Conservation (phyloP, 1,139 yeast genomes). For the Lodderomyces elongisporus region DNA sequence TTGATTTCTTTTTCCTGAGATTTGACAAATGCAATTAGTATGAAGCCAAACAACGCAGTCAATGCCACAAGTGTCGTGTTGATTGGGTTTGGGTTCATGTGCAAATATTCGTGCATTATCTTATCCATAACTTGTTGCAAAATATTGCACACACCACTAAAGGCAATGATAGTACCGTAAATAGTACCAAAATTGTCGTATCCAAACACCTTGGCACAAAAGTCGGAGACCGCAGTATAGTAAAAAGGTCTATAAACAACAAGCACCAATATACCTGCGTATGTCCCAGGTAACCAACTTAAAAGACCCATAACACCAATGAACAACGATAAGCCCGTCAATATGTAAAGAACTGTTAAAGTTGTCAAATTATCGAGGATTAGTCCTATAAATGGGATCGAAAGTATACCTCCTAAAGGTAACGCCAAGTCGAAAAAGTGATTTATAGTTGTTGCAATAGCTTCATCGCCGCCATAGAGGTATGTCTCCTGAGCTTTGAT, state of each 20-base stretch:
- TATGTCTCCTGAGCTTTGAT: slow-evolving; percentile 72
- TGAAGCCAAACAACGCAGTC: slow-evolving; percentile 52
- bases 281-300: slow-evolving; percentile 47
- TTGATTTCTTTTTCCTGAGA: slow-evolving; percentile 47
- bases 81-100: slow-evolving; percentile 75
- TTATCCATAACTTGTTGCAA: slow-evolving; percentile 66
- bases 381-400: slow-evolving; percentile 85
- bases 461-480: slow-evolving; percentile 48
- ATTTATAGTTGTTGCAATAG: slow-evolving; percentile 55
- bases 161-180: slow-evolving; percentile 81
- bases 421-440: slow-evolving; percentile 77
- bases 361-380: slow-evolving; percentile 72
- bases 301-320: slow-evolving; percentile 69
- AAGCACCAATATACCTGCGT: slow-evolving; percentile 60
- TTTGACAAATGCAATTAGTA: slow-evolving; percentile 50
- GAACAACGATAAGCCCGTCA: slow-evolving; percentile 49
- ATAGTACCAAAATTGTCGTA: slow-evolving; percentile 87
- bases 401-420: slow-evolving; percentile 79
- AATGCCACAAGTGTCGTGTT: slow-evolving; percentile 49
- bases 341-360: slow-evolving; percentile 47
- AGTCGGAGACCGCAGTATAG: slow-evolving; percentile 88
- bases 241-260: slow-evolving; percentile 90
- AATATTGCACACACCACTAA: slow-evolving; percentile 74
- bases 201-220: slow-evolving; percentile 89
- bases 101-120: slow-evolving; percentile 59